These are phyloP conservation scores for Rhizopus arrhizus DNA, from an alignment of 371 early-diverging fungal genomes.

Conservation along the genomic window DNA sequence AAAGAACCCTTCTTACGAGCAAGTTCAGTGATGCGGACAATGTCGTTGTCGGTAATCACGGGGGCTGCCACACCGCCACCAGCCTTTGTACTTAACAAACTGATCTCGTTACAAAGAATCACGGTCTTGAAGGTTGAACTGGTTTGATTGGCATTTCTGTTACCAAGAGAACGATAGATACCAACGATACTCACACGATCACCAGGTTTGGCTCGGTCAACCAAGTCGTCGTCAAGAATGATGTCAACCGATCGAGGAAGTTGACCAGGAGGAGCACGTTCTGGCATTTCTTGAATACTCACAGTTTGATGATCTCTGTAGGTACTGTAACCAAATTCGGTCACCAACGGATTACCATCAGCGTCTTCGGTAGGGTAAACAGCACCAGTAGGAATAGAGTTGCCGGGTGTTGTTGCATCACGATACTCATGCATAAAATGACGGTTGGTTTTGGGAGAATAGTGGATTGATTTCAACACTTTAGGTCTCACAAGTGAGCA, in stretches of 20 bases:
- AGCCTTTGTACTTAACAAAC: conserved; percentile 78
- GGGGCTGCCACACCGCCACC: conserved; percentile 64
- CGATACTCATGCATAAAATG: conserved; percentile 91
- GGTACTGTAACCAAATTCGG: conserved; percentile 94
- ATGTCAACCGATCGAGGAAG: conserved; percentile 97
- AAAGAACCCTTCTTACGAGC: conserved; percentile 74
- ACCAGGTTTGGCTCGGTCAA: conserved; percentile 97
- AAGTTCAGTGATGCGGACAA: conserved; percentile 82
- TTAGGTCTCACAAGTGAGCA: conserved; percentile 98
- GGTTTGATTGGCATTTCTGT: conserved; percentile 72
- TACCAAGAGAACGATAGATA: conserved; percentile 89
- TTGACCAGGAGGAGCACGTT: conserved; percentile 97
- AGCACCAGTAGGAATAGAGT: conserved; percentile 69
- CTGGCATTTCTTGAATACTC: conserved; percentile 99
- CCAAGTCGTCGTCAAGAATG: conserved; percentile 97
- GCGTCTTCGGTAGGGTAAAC: conserved; percentile 90
- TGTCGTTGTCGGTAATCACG: conserved; percentile 76
- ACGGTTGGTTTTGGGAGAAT: conserved; percentile 78
- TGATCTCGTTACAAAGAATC: conserved; percentile 90
- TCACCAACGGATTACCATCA: conserved; percentile 87
- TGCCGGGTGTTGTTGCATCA: conserved; percentile 71
- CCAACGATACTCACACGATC: conserved; percentile 98
- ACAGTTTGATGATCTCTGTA: conserved; percentile 97
- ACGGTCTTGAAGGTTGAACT: conserved; percentile 90
- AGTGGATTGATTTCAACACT: conserved; percentile 93